Percentiles rank a stretch among this genome's conserved stretches.
phyloP scores from a whole-genome alignment of 352 stramenopile genomes.

The Hyphochytrium catenoides region DNA sequence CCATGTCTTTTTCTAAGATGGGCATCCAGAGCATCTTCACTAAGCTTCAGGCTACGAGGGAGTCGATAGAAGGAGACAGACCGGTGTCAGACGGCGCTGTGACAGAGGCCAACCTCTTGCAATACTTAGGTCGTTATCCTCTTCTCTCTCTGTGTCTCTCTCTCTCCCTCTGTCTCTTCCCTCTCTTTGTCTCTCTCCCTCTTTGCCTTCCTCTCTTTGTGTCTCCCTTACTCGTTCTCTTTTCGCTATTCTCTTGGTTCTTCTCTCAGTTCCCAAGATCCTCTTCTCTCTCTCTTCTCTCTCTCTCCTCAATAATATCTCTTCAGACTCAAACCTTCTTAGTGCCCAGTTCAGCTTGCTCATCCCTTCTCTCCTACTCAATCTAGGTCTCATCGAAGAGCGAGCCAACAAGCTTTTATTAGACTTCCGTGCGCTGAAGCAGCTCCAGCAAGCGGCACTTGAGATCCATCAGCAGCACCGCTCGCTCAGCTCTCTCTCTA shows the following conservation, averaged over 20 bases:
- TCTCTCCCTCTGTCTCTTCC: not conserved
- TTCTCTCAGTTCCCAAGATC: not conserved
- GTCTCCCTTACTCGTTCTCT: not conserved
- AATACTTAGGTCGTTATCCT: constrained; percentile 70
- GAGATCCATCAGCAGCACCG: too few species aligned
- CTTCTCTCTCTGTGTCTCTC: constrained; percentile 8
- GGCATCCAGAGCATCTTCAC: constrained; percentile 41
- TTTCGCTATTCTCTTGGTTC: not conserved
- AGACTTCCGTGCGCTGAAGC: too few species aligned
- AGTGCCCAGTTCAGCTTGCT: too few species aligned
- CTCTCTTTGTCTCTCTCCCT: not conserved
- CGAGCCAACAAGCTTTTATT: too few species aligned
- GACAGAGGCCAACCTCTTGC: constrained; percentile 82
- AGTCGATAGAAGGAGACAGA: constrained; percentile 53
- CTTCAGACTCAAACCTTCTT: too few species aligned
- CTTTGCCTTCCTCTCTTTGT: not conserved
- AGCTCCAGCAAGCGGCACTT: too few species aligned
- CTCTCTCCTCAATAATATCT: too few species aligned
- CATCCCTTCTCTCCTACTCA: too few species aligned
- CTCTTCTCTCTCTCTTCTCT: constrained; percentile 1
- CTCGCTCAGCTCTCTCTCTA: too few species aligned
- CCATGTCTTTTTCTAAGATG: too few species aligned
- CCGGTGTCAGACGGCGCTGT: too few species aligned
- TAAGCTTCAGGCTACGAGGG: constrained; percentile 46
- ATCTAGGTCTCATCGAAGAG: too few species aligned